phyloP scores from a whole-genome alignment of 805 yeast genomes.

The Saccharomycopsis oosterbeekiorum region DNA sequence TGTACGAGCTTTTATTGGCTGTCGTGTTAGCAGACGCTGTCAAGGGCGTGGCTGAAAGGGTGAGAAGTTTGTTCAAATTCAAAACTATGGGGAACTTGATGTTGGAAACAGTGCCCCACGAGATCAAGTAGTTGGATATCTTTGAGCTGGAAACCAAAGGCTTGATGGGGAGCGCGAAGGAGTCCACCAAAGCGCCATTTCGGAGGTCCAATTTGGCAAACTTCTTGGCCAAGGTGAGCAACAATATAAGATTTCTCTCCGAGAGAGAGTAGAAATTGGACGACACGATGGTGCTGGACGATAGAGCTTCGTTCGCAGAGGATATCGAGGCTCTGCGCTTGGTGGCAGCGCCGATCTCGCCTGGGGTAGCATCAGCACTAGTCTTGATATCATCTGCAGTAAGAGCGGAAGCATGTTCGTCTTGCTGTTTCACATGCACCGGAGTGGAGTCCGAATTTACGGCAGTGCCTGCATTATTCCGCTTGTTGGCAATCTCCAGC shows the following conservation, averaged over 20 bases:
- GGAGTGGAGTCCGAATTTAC: too few species aligned
- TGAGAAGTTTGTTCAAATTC: constrained; percentile 16
- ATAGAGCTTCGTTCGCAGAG: background rate
- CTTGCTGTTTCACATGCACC: too few species aligned
- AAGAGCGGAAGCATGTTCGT: too few species aligned
- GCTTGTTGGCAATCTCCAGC: too few species aligned
- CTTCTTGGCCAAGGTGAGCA: constrained; percentile 17
- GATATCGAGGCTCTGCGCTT: background rate
- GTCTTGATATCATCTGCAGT: too few species aligned
- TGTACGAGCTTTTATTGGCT: background rate
- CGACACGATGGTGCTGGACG: constrained; percentile 14
- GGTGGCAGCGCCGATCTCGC: background rate
- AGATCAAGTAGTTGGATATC: constrained; percentile 18
- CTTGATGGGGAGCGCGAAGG: background rate
- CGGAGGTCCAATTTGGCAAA: constrained; percentile 12
- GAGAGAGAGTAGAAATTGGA: constrained; percentile 18
- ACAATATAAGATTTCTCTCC: constrained; percentile 17
- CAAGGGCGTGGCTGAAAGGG: constrained; percentile 6
- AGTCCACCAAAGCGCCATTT: constrained; percentile 8
- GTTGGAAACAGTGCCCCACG: constrained; percentile 20
- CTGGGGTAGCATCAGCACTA: background rate
- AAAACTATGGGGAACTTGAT: constrained; percentile 18
- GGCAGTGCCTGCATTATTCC: too few species aligned
- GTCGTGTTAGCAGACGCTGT: background rate
- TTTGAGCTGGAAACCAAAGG: constrained; percentile 8